Conservation (phyloP, 106 monocot genomes). For the Alisma plantagoaquatica region DNA sequence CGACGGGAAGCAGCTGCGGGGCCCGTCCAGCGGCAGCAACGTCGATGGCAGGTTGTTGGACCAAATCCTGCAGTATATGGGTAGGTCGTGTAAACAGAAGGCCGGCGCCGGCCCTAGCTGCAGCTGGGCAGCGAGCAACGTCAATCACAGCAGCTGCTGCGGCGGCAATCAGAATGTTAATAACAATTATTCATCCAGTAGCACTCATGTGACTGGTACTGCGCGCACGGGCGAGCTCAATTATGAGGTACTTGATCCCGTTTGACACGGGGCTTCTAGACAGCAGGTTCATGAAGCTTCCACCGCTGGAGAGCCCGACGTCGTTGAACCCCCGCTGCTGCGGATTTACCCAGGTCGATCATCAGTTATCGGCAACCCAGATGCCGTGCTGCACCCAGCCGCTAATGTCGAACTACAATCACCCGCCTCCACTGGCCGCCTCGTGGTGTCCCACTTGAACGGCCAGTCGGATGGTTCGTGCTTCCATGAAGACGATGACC, state of each 20-base stretch:
- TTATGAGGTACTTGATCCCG: constrained; percentile 18
- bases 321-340: background rate
- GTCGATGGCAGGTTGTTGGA: constrained; percentile 46
- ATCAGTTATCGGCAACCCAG: too few relatives aligned
- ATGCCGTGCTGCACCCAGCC: background rate
- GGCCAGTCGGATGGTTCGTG: too few relatives aligned
- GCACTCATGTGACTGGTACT: background rate
- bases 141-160: too few relatives aligned
- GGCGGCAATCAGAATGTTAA: too few relatives aligned
- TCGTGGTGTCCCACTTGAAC: too few relatives aligned
- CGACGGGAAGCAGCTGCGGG: too few relatives aligned
- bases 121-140: background rate
- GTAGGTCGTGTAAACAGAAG: constrained; percentile 65
- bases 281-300: constrained; percentile 63
- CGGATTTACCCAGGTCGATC: too few relatives aligned
- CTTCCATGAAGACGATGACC: too few relatives aligned
- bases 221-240: background rate
- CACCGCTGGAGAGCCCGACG: constrained; percentile 54
- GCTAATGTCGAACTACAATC: background rate
- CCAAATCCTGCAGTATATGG: constrained; percentile 75
- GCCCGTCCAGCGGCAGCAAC: too few relatives aligned
- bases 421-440: background rate
- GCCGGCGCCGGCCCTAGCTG: background rate
- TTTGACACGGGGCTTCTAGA: constrained; percentile 23
- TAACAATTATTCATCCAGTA: background rate